Percentiles rank a stretch among this genome's conserved stretches.
Evolutionary conservation across 2,329 filamentous ascomycete genomes (phyloP).

Genomic region (Ceratocystis smalleyi): DNA sequence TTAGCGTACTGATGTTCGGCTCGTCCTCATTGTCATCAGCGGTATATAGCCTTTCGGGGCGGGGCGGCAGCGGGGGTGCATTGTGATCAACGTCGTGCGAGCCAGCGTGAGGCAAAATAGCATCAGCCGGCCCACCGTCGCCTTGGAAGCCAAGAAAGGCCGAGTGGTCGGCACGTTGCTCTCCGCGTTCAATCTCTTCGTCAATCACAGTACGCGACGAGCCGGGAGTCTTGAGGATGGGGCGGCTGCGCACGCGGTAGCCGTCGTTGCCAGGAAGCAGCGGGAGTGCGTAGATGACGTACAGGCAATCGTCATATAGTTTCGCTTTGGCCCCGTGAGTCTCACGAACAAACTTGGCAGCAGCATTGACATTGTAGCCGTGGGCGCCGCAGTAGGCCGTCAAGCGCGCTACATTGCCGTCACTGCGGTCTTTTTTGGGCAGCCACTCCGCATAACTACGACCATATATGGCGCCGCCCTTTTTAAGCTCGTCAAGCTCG

Average conservation of each 20-base stretch:
- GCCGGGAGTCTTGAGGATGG: constrained; percentile 80
- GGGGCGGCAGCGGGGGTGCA: not conserved
- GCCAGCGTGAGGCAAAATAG: not conserved
- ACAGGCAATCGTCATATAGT: constrained; percentile 93
- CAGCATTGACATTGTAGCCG: constrained; percentile 74
- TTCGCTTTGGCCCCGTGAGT: constrained; percentile 86
- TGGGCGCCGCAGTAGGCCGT: constrained; percentile 96
- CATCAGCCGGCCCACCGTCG: constrained; percentile 20
- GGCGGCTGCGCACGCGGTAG: constrained; percentile 76
- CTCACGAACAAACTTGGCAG: constrained; percentile 76
- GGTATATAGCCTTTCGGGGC: constrained; percentile 14
- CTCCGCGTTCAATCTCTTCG: constrained; percentile 88
- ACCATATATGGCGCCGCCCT: constrained; percentile 45
- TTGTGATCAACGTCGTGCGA: not conserved
- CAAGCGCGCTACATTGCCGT: constrained; percentile 65
- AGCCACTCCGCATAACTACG: constrained; percentile 92
- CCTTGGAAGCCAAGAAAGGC: constrained; percentile 11
- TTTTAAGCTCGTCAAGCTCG: constrained; percentile 48
- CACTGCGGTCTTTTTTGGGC: constrained; percentile 71
- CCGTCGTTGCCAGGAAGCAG: constrained; percentile 73
- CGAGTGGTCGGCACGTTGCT: constrained; percentile 63
- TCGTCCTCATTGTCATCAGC: constrained; percentile 18
- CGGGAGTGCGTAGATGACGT: constrained; percentile 86
- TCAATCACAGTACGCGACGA: constrained; percentile 79
- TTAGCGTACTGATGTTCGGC: constrained; percentile 22